Base-by-base conservation (phyloP, 2,329 filamentous ascomycete genomes). In the Didymella pinodella region DNA sequence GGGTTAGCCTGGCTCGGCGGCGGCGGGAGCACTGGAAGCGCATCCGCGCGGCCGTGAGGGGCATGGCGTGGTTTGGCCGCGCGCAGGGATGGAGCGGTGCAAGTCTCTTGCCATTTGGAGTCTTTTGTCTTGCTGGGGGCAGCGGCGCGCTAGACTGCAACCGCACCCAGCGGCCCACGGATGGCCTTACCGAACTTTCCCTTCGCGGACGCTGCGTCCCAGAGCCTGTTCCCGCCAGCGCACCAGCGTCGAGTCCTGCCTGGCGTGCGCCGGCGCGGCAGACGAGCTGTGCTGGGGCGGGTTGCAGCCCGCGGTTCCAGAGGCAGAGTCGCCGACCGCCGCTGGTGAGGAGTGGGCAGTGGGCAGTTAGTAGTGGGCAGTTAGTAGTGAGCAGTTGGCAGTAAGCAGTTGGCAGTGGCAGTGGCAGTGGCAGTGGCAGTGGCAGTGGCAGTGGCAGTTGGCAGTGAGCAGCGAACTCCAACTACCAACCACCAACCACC, bases 1-100 rank as follows among this genome's bases (percentile, higher is more conserved):
- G 29, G 44, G 44, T 12, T 53, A 46, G 55, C 50, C 40, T 52
- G 54, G 26, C 26, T 22, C 25, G 52, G 48, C 55, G 49, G 44
- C 55, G 55, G 53, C 55, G 55, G 54, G 48, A 44, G 34, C 54
- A 38, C 7, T 20, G 18, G 25, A 32, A 38, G 55, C 44, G 55
- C 55, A 44, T 58, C 55, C 55, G 55, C 55, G 55, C 36, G 22
- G 36, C 43, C 25, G 3, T 8, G 52, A 46, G 38, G 40, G 44
- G 54, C 14, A 57, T 46, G 48, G 43, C 4, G 14, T 12, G 26
- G 26, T 5, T 36, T 25, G 25, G 34, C 18, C 25, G 32, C 20
- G 22, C 16, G 50, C 41, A 54, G 32, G 51, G 51, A 34, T 12
- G 26, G 20, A 6, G 36, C 38, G 38, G 4, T 25, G 38, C 38